Percentiles rank a stretch among this genome's conserved stretches.
These are phyloP conservation scores for Lachancea kluyveri DNA, from an alignment of 805 yeast genomes.

Conservation along the genomic window DNA sequence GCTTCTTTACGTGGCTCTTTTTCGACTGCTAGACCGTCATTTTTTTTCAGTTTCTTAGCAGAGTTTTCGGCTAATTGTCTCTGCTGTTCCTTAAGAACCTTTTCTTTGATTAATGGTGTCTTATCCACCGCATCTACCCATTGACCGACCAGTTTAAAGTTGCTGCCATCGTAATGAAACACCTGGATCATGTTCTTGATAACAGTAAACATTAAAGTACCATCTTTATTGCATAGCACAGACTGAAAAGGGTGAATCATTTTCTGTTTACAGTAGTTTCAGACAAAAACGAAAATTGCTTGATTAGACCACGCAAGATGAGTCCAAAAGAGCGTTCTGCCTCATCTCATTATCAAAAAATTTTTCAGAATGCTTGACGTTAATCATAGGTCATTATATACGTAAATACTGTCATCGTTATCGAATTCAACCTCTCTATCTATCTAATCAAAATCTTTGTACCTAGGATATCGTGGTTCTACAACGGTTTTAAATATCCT, in stretches of 20 bases:
- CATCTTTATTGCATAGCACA: constrained; percentile 38
- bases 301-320: too few relatives aligned
- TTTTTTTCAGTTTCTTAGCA: constrained; percentile 33
- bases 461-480: too few relatives aligned
- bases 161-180: constrained; percentile 35
- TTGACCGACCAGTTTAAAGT: constrained; percentile 34
- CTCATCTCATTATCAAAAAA: too few relatives aligned
- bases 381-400: too few relatives aligned
- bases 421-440: too few relatives aligned
- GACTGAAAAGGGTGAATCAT: constrained; percentile 72
- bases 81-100: constrained; percentile 37
- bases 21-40: constrained; percentile 37
- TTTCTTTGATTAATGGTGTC: constrained; percentile 39
- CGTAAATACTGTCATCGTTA: too few relatives aligned
- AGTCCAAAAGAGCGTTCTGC: too few relatives aligned
- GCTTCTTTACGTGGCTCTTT: constrained; percentile 49
- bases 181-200: constrained; percentile 55
- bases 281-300: too few relatives aligned
- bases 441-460: too few relatives aligned
- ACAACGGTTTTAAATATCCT: too few relatives aligned
- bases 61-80: constrained; percentile 26
- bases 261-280: too few relatives aligned
- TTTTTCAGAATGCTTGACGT: too few relatives aligned
- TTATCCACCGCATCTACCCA: constrained; percentile 61
- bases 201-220: constrained; percentile 46